Percentiles rank a stretch among this genome's conserved stretches.
These are phyloP conservation scores for Oxytropis ochrocephala DNA, from an alignment of 306 rosid genomes.

Conservation along the genomic window DNA sequence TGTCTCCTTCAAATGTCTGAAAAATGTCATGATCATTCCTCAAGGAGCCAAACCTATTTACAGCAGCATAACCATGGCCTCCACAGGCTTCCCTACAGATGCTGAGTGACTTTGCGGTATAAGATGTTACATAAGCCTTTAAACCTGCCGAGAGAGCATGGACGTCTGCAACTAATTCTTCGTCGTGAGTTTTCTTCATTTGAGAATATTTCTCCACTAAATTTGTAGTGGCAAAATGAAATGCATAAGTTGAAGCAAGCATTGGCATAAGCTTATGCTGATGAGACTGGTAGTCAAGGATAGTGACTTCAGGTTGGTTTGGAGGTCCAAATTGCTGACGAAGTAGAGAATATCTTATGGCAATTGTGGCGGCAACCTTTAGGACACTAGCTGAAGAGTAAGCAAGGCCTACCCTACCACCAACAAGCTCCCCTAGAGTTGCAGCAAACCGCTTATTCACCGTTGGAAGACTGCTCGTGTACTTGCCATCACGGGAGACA, in stretches of 20 bases:
- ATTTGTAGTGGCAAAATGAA: slow-evolving; percentile 62
- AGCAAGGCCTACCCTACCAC: slow-evolving; percentile 97
- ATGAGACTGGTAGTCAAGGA: slow-evolving; percentile 96
- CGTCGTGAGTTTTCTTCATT: slow-evolving; percentile 82
- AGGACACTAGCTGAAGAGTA: slow-evolving; percentile 87
- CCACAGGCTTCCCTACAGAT: slow-evolving; percentile 97
- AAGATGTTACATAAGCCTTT: slow-evolving; percentile 81
- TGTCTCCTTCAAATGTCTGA: slow-evolving; percentile 99
- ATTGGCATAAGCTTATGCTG: slow-evolving; percentile 98
- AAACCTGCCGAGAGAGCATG: slow-evolving; percentile 92
- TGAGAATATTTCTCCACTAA: slow-evolving; percentile 73
- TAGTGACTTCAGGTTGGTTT: slow-evolving; percentile 79
- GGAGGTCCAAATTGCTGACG: slow-evolving; percentile 98
- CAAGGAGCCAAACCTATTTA: slow-evolving; percentile 76
- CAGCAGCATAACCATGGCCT: slow-evolving; percentile 99
- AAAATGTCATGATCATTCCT: slow-evolving; percentile 98
- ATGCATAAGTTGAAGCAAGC: slow-evolving; percentile 94
- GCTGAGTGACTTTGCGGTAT: slow-evolving; percentile 88
- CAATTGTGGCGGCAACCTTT: slow-evolving; percentile 74
- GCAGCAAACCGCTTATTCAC: slow-evolving; percentile 88
- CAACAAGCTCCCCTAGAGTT: slow-evolving; percentile 90
- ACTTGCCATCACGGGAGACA: slow-evolving; percentile 90
- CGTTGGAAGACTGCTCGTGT: slow-evolving; percentile 71
- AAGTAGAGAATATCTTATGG: slow-evolving; percentile 76
- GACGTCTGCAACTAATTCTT: slow-evolving; percentile 72